Conservation (phyloP, 2,329 filamentous ascomycete genomes). For the Ophiostoma tasmaniense region DNA sequence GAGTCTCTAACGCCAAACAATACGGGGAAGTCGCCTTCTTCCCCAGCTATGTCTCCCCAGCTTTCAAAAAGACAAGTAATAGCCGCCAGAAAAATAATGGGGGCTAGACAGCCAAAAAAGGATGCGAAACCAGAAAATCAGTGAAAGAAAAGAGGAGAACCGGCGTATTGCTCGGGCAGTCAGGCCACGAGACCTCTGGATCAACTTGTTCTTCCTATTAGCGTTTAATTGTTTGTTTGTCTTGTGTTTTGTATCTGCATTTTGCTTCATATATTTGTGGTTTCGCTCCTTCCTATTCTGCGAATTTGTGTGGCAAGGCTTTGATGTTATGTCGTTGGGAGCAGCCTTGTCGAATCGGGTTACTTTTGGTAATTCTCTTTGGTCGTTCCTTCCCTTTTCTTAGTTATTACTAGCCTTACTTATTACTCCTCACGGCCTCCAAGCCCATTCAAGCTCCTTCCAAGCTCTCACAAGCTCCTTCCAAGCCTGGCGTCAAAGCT, state of each 20-base stretch:
- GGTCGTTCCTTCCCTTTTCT: neutral
- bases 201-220: neutral
- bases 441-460: neutral
- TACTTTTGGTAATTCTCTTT: neutral
- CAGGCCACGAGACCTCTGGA: neutral
- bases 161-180: neutral
- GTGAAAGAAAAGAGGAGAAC: neutral
- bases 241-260: neutral
- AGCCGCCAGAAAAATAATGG: neutral
- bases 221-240: neutral
- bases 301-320: neutral
- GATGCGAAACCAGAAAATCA: neutral
- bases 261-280: neutral
- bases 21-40: neutral
- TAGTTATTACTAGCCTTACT: neutral
- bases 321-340: neutral
- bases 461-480: neutral
- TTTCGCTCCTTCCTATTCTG: neutral
- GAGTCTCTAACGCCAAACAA: neutral
- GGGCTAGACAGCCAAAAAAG: neutral
- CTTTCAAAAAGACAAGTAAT: neutral
- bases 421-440: neutral
- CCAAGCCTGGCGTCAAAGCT: neutral
- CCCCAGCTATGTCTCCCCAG: neutral
- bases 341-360: neutral